Evolutionary conservation across 495 filamentous ascomycete genomes (phyloP).

Genomic region (Annulohypoxylon bovei): DNA sequence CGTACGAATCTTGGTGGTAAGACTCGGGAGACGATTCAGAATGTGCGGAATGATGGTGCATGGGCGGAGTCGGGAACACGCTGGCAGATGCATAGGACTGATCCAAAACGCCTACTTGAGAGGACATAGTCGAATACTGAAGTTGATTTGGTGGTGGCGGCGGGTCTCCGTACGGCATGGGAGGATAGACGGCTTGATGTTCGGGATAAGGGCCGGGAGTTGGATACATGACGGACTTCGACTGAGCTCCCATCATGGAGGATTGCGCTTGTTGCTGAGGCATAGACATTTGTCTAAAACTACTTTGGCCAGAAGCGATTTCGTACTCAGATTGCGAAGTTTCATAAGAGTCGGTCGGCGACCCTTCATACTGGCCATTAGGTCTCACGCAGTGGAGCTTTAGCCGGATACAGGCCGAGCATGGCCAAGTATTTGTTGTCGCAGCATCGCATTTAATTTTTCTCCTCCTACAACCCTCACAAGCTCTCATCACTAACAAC

Average conservation of each 20-base stretch:
- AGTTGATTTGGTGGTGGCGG: slow-evolving; percentile 55
- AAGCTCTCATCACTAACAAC: slow-evolving; percentile 91
- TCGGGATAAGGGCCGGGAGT: slow-evolving; percentile 53
- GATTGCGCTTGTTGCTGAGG: slow-evolving; percentile 53
- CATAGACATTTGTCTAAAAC: slow-evolving; percentile 62
- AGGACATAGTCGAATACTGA: slow-evolving; percentile 60
- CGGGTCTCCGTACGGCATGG: slow-evolving; percentile 57
- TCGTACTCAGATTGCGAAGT: slow-evolving; percentile 57
- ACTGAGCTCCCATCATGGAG: slow-evolving; percentile 45
- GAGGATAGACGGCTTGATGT: slow-evolving; percentile 55
- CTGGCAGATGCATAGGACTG: slow-evolving; percentile 56
- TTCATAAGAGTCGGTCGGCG: slow-evolving; percentile 62
- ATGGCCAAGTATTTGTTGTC: slow-evolving; percentile 98
- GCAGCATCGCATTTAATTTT: slow-evolving; percentile 98
- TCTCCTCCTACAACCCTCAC: slow-evolving; percentile 90
- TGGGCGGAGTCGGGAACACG: slow-evolving; percentile 65
- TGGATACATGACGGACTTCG: slow-evolving; percentile 53
- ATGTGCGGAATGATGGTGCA: slow-evolving; percentile 58
- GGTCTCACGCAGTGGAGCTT: slow-evolving; percentile 95
- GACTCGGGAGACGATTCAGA: slow-evolving; percentile 58
- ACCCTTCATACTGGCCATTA: slow-evolving; percentile 86
- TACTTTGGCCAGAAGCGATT: slow-evolving; percentile 59
- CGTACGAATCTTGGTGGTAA: slow-evolving; percentile 71
- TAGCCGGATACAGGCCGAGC: slow-evolving; percentile 89
- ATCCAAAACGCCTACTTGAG: slow-evolving; percentile 58